A percentile compares a stretch with the other conserved stretches of the same genome.
Conservation (phyloP, 441 rosid species). For the Euphorbia celastroides region DNA sequence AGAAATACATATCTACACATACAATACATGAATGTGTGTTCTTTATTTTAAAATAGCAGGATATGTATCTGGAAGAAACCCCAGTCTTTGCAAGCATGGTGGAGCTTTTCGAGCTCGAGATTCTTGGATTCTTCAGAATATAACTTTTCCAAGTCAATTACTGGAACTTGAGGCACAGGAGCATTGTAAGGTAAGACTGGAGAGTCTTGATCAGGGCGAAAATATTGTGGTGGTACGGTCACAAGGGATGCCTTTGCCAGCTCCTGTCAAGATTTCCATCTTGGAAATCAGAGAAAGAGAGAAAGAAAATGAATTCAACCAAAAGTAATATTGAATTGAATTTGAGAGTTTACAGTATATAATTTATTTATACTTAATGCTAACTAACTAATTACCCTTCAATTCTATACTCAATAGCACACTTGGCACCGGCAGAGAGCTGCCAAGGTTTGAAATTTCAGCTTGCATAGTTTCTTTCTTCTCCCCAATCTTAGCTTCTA, state of each 20-base stretch:
- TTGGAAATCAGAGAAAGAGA: too few species aligned
- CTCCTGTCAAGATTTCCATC: too few species aligned
- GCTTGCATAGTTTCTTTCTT: neutral
- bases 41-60: neutral
- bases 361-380: too few species aligned
- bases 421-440: slow-evolving; percentile 23
- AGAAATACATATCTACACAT: too few species aligned
- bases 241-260: slow-evolving; percentile 11
- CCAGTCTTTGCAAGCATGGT: slow-evolving; percentile 14
- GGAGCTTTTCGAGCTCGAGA: slow-evolving; percentile 7
- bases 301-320: too few species aligned
- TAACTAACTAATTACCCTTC: too few species aligned
- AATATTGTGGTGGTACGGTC: slow-evolving; percentile 16
- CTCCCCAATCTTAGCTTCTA: neutral
- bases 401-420: too few species aligned
- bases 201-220: slow-evolving; percentile 5
- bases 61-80: slow-evolving; percentile 19
- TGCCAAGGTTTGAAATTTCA: neutral
- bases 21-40: too few species aligned
- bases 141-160: slow-evolving; percentile 16
- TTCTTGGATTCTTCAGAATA: slow-evolving; percentile 1
- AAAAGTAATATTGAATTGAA: too few species aligned
- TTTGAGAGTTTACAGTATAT: too few species aligned
- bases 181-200: neutral
- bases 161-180: slow-evolving; percentile 11